Conservation (phyloP, 306 rosid genomes). For the Pyrus betulifolia region DNA sequence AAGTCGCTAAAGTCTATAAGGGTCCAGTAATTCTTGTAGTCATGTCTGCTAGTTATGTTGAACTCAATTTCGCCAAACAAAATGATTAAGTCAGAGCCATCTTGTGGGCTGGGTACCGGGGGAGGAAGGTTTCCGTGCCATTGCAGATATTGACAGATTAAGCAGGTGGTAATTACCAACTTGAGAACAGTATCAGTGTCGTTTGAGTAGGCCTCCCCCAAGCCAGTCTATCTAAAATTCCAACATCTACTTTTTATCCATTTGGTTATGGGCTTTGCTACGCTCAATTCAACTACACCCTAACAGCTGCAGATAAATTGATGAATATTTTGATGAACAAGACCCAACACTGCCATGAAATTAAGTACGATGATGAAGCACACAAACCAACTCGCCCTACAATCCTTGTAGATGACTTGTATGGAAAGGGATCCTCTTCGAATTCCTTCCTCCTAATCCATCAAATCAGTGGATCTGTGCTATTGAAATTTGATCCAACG, state of each 20-base stretch:
- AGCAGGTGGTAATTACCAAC: too few species aligned
- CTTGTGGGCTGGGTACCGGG: constrained; percentile 21
- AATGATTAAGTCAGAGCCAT: not conserved
- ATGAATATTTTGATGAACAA: not conserved
- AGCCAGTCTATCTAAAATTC: too few species aligned
- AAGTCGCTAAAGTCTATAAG: not conserved
- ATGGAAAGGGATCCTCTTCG: not conserved
- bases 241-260: constrained; percentile 12
- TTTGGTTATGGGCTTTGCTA: constrained; percentile 29
- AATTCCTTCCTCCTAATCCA: too few species aligned
- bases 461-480: too few species aligned
- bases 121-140: constrained; percentile 17
- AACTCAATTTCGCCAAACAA: constrained; percentile 6
- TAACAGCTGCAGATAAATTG: not conserved
- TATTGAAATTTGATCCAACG: too few species aligned
- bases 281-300: constrained; percentile 8
- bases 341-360: constrained; percentile 6
- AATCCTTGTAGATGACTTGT: constrained; percentile 11
- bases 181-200: too few species aligned
- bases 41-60: constrained; percentile 9
- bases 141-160: not conserved
- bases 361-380: not conserved
- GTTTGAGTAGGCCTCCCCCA: too few species aligned
- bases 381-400: constrained; percentile 3
- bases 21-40: constrained; percentile 14